Evolutionary conservation across 768 basidiomycete genomes (phyloP).

Genomic region (Rhodotorula taiwanensis): DNA sequence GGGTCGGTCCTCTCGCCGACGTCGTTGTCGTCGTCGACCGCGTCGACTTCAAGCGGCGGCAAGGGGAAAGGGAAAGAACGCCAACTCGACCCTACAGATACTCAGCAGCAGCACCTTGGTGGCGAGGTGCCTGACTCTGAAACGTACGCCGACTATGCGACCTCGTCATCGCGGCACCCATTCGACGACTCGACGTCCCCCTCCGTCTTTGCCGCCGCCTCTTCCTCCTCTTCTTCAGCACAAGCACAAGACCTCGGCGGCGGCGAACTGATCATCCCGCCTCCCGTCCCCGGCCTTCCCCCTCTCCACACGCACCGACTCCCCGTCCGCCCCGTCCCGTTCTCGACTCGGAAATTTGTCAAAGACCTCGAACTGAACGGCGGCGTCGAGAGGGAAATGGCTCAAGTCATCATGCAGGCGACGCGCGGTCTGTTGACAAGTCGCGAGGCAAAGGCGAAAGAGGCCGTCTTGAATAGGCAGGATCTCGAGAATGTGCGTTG

Average conservation of each 20-base stretch:
- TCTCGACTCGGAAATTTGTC: conserved; percentile 49
- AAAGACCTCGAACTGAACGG: conserved; percentile 44
- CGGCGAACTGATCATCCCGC: conserved; percentile 11
- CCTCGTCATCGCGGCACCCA: no score
- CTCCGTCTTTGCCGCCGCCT: conserved; percentile 42
- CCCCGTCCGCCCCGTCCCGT: conserved; percentile 41
- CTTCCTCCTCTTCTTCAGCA: not conserved
- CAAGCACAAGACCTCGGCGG: not conserved
- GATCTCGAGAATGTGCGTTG: conserved; percentile 48
- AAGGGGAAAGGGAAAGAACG: no score
- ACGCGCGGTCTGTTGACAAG: conserved; percentile 43
- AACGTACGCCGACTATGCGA: no score
- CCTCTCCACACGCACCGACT: conserved; percentile 15
- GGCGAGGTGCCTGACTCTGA: no score
- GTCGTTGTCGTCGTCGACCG: no score
- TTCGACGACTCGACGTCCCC: conserved; percentile 3
- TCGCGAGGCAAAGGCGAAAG: conserved; percentile 41
- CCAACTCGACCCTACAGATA: no score
- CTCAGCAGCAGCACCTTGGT: no score
- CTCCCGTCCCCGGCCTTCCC: conserved; percentile 14
- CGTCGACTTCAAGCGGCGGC: no score
- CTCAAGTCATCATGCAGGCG: conserved; percentile 44
- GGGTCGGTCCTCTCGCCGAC: no score
- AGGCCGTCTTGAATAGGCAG: conserved; percentile 44
- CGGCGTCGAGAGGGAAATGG: conserved; percentile 36